Evolutionary conservation across 1,284 basidiomycete species (phyloP).

Genomic region (Heimioporus punctisporus): DNA sequence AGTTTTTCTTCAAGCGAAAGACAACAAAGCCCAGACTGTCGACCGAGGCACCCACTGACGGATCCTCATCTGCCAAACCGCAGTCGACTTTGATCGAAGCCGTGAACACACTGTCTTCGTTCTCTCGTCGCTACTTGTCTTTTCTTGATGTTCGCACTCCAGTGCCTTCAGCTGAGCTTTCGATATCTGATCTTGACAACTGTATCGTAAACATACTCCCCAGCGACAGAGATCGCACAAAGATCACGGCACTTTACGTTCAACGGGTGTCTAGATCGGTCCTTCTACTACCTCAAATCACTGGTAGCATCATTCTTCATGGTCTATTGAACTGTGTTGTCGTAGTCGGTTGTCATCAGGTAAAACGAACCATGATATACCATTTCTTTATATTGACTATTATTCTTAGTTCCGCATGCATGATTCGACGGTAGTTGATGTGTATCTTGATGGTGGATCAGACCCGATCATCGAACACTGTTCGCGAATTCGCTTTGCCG

Average conservation of each 20-base stretch:
- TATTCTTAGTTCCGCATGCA: slow-evolving; percentile 78
- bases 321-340: slow-evolving; percentile 60
- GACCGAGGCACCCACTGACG: slow-evolving; percentile 7
- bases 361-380: slow-evolving; percentile 29
- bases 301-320: slow-evolving; percentile 73
- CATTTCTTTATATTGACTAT: neutral
- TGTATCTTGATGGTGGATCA: slow-evolving; percentile 66
- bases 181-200: slow-evolving; percentile 56
- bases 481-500: slow-evolving; percentile 54
- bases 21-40: slow-evolving; percentile 25
- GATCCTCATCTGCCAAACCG: slow-evolving; percentile 7
- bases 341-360: slow-evolving; percentile 78
- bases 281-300: slow-evolving; percentile 61
- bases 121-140: slow-evolving; percentile 44
- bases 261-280: slow-evolving; percentile 53
- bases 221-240: slow-evolving; percentile 4
- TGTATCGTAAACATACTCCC: slow-evolving; percentile 71
- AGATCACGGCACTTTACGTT: slow-evolving; percentile 58
- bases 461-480: slow-evolving; percentile 81
- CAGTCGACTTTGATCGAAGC: slow-evolving; percentile 31
- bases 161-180: slow-evolving; percentile 43
- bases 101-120: slow-evolving; percentile 39
- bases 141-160: slow-evolving; percentile 32
- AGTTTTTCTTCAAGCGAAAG: slow-evolving; percentile 75
- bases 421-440: slow-evolving; percentile 55